Conservation (phyloP, 192 early-diverging fungal species). For the Coemansia sp. region DNA sequence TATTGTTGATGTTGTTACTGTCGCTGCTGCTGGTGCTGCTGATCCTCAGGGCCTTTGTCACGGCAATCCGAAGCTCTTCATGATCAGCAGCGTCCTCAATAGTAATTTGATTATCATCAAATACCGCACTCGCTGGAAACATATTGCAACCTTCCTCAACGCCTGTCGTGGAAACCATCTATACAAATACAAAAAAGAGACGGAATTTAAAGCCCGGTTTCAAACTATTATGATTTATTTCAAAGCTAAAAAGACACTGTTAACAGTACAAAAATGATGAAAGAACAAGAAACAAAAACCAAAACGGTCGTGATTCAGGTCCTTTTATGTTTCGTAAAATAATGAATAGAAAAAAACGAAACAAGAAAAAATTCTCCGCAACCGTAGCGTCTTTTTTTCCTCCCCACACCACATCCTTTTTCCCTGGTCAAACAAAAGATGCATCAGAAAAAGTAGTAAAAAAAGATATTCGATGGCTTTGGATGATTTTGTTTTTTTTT, state of each 20-base stretch:
- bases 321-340: background rate
- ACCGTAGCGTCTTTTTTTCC: background rate
- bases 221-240: background rate
- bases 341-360: background rate
- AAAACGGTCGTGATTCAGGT: too few species aligned
- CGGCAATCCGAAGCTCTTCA: constrained; percentile 5
- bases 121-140: background rate
- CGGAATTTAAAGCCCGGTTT: background rate
- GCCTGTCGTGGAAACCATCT: background rate
- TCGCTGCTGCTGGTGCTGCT: background rate
- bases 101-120: background rate
- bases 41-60: background rate
- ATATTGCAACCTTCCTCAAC: background rate
- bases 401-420: background rate
- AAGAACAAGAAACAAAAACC: background rate
- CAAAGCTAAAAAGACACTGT: too few species aligned
- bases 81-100: background rate
- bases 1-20: background rate
- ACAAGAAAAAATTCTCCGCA: background rate
- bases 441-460: background rate
- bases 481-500: too few species aligned
- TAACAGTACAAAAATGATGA: background rate
- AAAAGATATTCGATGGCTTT: background rate
- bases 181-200: background rate
- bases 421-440: background rate